These are phyloP conservation scores for Lanmaoa rubissima DNA, from an alignment of 768 basidiomycete species.

Conservation along the genomic window DNA sequence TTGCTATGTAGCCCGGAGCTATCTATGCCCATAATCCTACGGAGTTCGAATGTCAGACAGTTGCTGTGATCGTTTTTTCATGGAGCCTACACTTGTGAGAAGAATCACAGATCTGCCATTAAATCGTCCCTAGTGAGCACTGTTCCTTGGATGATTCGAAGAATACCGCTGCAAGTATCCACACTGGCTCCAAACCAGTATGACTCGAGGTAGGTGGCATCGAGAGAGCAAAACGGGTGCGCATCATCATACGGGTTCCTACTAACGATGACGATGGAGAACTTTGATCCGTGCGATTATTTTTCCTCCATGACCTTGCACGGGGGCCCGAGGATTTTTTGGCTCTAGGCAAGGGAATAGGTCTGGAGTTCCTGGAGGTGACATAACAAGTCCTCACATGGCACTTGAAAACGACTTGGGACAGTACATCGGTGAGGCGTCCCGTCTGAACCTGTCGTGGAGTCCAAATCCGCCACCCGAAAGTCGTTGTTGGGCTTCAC, in stretches of 20 bases:
- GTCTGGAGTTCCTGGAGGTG: background rate
- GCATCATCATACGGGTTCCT: background rate
- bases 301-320: background rate
- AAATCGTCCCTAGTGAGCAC: background rate
- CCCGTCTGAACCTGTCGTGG: background rate
- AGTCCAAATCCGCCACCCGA: background rate
- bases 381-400: background rate
- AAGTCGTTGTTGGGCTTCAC: background rate
- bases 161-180: background rate
- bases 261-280: background rate
- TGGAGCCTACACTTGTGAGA: background rate
- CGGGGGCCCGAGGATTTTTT: background rate
- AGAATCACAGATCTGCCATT: background rate
- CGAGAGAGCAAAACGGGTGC: background rate
- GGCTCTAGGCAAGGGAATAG: background rate
- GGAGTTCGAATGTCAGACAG: no score
- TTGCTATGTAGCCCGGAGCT: background rate
- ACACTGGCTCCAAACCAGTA: background rate
- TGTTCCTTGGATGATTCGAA: no score
- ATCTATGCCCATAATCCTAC: background rate
- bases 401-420: background rate
- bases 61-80: background rate
- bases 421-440: no score
- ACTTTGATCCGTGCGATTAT: background rate
- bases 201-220: no score